These are phyloP conservation scores for Neospermospora avenae DNA, from an alignment of 2,329 filamentous ascomycete genomes.

Conservation along the genomic window DNA sequence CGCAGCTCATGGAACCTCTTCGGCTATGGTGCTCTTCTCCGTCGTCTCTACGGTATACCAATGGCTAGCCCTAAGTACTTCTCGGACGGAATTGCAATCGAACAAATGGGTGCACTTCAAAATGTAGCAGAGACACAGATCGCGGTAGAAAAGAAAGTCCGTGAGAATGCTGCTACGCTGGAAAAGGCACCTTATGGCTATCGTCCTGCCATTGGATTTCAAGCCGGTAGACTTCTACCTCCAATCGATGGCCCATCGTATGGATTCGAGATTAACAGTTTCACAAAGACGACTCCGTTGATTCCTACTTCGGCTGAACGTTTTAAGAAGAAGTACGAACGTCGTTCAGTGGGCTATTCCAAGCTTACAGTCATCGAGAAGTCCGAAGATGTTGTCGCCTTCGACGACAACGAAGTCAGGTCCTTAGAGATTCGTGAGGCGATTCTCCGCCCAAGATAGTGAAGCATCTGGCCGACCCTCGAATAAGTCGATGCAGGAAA, in stretches of 20 bases:
- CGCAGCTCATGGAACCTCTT: conserved; percentile 15
- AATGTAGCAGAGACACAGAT: conserved; percentile 6
- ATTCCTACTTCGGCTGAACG: conserved; percentile 1
- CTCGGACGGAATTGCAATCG: conserved; percentile 11
- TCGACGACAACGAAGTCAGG: conserved; percentile 2
- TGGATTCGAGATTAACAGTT: conserved; percentile 7
- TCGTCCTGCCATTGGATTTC: conserved; percentile 13
- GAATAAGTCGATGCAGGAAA: neutral
- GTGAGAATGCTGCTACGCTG: conserved; percentile 10
- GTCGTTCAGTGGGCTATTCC: conserved; percentile 7
- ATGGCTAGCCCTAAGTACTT: conserved; percentile 8
- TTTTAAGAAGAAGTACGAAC: conserved; percentile 12
- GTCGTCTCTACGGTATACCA: conserved; percentile 12
- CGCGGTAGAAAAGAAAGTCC: conserved; percentile 16
- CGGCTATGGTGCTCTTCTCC: conserved; percentile 12
- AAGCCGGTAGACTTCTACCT: conserved; percentile 8
- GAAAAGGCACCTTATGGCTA: conserved; percentile 10
- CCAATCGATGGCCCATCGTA: conserved; percentile 12
- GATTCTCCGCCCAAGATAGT: neutral
- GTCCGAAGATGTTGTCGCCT: conserved; percentile 13
- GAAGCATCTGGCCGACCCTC: neutral
- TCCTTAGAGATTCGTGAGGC: neutral
- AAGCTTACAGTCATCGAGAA: conserved; percentile 9
- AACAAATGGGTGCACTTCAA: conserved; percentile 16
- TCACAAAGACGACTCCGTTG: conserved; percentile 1